These are phyloP conservation scores for Neonectria hederae DNA, from an alignment of 2,329 filamentous ascomycete genomes.

Conservation along the genomic window DNA sequence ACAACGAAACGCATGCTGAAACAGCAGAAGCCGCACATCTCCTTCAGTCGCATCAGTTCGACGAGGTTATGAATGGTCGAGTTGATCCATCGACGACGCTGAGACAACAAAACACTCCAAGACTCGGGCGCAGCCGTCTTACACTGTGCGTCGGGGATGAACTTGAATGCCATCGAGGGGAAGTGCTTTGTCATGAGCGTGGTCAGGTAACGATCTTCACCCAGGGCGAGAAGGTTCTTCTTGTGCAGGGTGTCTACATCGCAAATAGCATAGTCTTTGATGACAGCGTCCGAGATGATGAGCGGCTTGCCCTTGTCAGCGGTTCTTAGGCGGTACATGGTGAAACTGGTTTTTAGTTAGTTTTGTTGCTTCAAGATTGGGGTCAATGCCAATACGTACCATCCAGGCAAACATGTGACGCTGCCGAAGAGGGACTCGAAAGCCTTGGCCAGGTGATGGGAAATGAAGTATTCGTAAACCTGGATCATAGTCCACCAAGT, in stretches of 20 bases:
- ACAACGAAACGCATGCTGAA: slow-evolving; percentile 98
- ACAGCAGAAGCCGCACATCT: slow-evolving; percentile 98
- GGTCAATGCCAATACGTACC: slow-evolving; percentile 68
- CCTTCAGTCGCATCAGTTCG: slow-evolving; percentile 88
- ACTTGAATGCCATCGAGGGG: slow-evolving; percentile 95
- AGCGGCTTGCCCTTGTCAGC: slow-evolving; percentile 93
- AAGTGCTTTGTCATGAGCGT: slow-evolving; percentile 99
- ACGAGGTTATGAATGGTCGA: slow-evolving; percentile 97
- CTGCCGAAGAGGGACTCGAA: slow-evolving; percentile 98
- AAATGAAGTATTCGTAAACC: slow-evolving; percentile 99
- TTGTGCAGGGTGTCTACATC: slow-evolving; percentile 94
- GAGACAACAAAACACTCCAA: slow-evolving; percentile 94
- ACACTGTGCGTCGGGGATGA: slow-evolving; percentile 91
- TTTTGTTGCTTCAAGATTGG: neutral
- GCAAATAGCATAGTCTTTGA: slow-evolving; percentile 88
- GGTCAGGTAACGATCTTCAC: slow-evolving; percentile 96
- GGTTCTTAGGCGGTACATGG: slow-evolving; percentile 96
- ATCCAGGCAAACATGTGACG: slow-evolving; percentile 98
- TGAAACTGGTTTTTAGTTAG: slow-evolving; percentile 76
- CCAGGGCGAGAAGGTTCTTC: slow-evolving; percentile 93
- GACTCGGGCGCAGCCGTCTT: slow-evolving; percentile 93
- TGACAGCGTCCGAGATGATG: slow-evolving; percentile 89
- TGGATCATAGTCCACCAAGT: slow-evolving; percentile 99
- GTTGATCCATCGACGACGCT: slow-evolving; percentile 99
- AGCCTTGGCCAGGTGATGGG: slow-evolving; percentile 94